Evolutionary conservation across 805 yeast genomes (phyloP).

Genomic region (Jamesozyma hellenica): DNA sequence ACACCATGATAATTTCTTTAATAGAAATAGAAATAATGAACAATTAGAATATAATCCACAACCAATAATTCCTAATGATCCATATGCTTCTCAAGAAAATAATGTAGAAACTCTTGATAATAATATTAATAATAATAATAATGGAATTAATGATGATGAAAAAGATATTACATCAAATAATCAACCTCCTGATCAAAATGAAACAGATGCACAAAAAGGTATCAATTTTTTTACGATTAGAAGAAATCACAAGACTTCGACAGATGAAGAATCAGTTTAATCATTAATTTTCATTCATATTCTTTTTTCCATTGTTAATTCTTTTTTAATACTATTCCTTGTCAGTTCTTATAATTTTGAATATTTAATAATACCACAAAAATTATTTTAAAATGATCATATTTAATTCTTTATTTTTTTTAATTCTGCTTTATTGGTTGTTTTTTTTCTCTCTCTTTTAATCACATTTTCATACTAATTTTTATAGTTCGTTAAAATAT

Average conservation of each 20-base stretch:
- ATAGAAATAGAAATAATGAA: constrained; percentile 5
- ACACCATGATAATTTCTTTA: constrained; percentile 7
- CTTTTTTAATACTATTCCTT: neutral
- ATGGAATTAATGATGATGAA: neutral
- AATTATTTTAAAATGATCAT: too few species aligned
- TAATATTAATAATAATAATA: neutral
- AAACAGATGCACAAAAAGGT: constrained; percentile 34
- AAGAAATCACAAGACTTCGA: constrained; percentile 34
- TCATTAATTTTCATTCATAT: too few species aligned
- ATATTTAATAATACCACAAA: too few species aligned
- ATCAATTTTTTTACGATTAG: constrained; percentile 71
- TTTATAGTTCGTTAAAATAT: too few species aligned
- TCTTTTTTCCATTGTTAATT: neutral
- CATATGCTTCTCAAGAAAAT: constrained; percentile 5
- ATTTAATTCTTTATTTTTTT: too few species aligned
- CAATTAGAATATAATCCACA: constrained; percentile 5
- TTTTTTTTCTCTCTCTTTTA: too few species aligned
- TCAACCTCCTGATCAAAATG: too few species aligned
- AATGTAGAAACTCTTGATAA: neutral
- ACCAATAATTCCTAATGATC: constrained; percentile 6
- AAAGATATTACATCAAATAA: neutral
- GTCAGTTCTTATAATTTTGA: too few species aligned
- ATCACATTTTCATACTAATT: too few species aligned
- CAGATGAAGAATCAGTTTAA: constrained; percentile 12
- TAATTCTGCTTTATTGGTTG: too few species aligned